Conservation (phyloP, 768 basidiomycete genomes). For the Gautieria morchelliformis region DNA sequence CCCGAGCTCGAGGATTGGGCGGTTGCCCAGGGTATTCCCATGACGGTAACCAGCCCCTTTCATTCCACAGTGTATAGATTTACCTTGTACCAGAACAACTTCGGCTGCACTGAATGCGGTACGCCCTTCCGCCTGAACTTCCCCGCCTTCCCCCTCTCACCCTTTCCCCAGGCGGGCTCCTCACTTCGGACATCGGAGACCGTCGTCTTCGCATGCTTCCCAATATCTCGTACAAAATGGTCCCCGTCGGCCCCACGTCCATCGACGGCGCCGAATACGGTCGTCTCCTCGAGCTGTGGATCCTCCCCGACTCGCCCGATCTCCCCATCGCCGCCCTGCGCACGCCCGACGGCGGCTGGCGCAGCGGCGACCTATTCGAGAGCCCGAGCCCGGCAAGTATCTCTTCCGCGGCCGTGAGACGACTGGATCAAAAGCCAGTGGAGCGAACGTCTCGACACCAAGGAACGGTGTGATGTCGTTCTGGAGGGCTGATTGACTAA, state of each 20-base stretch:
- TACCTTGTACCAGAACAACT: slow-evolving; percentile 47
- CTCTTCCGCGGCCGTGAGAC: too few relatives aligned
- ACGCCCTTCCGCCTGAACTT: slow-evolving; percentile 42
- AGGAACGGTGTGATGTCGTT: slow-evolving; percentile 1
- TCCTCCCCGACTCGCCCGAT: slow-evolving; percentile 39
- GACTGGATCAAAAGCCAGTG: too few relatives aligned
- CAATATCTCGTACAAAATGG: background rate
- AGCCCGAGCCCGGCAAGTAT: too few relatives aligned
- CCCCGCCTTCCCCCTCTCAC: background rate
- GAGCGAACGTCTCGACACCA: slow-evolving; percentile 17
- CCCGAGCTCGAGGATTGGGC: slow-evolving; percentile 69
- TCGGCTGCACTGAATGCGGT: slow-evolving; percentile 76
- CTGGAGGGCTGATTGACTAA: background rate
- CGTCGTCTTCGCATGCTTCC: slow-evolving; percentile 2
- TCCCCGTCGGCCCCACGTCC: slow-evolving; percentile 22
- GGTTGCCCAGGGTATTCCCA: slow-evolving; percentile 47
- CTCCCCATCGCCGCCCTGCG: background rate
- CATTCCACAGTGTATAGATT: slow-evolving; percentile 9
- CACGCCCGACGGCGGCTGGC: slow-evolving; percentile 2
- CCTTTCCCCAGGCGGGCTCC: background rate
- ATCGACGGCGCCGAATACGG: slow-evolving; percentile 46
- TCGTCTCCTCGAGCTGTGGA: slow-evolving; percentile 53
- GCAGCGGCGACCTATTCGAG: too few relatives aligned
- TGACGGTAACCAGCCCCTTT: slow-evolving; percentile 37
- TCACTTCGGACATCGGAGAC: background rate